Evolutionary conservation across 2,329 filamentous ascomycete species (phyloP), one percentile per base, ranked within the genome.

Genomic region (Pseudopithomyces maydicus): DNA sequence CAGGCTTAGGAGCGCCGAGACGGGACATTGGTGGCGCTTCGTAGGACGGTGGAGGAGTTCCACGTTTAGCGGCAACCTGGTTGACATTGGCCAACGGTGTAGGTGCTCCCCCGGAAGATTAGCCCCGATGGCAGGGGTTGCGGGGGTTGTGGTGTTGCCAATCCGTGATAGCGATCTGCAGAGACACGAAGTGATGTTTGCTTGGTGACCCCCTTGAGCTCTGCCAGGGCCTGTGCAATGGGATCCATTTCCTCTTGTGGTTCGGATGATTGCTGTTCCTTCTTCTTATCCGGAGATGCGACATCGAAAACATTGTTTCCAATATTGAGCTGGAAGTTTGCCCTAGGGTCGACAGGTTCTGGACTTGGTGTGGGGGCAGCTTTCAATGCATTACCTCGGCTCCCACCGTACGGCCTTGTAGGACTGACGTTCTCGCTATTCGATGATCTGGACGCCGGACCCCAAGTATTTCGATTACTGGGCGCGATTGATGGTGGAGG

Each of bases 301-400:
- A 99, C 94, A 55, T 96, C 88, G 69, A 99, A 97, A 11, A 99
- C 92, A 68, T 99, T 99, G 68, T 96, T 92, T 7, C 95, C 95
- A 53, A 99, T 86, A 68, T 97, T 97, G 26, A 99, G 83, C 59
- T 96, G 94, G 67, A 98, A 88, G 73, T 90, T 97, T 38, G 94
- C 92, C 60, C 95, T 89, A 54, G 94, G 93, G 71, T 97, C 95
- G 36, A 95, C 93, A 3, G 91, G 92, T 68, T 92, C 96, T 52
- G 80, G 81, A 64, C 80, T 82, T n/a, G 81, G 61, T 63, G 78
- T 72, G 10, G 62, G 65, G n/a, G 64, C 63, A 41, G 67, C 67
- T n/a, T 71, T 66, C n/a, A 73, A 64, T 17, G 69, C 61, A n/a
- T 56, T 65, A 26, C 67, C 64, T 48, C 72, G 68, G 23, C 62